These are phyloP conservation scores for Jimgerdemannia lactiflua DNA, from an alignment of 192 early-diverging fungal species.

Conservation along the genomic window DNA sequence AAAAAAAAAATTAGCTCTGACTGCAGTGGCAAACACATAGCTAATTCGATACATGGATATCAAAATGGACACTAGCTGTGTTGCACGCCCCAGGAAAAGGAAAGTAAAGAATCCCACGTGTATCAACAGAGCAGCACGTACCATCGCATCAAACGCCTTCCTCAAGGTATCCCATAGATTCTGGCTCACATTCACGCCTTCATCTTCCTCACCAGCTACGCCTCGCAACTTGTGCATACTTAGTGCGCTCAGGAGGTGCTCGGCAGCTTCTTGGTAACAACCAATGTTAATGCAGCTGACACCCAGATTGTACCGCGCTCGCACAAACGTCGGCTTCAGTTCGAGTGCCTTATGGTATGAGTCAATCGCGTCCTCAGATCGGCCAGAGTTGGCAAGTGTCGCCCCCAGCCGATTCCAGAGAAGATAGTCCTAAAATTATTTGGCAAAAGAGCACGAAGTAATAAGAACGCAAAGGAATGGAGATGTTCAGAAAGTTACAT, in stretches of 20 bases:
- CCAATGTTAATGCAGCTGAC: conserved; percentile 94
- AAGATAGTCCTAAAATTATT: conserved; percentile 68
- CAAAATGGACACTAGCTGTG: neutral
- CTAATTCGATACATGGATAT: neutral
- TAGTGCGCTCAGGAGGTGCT: conserved; percentile 88
- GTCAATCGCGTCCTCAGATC: conserved; percentile 79
- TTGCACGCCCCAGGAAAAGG: too few relatives aligned
- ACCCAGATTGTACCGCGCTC: conserved; percentile 97
- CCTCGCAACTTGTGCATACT: conserved; percentile 62
- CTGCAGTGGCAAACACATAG: too few relatives aligned
- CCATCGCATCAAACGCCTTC: conserved; percentile 59
- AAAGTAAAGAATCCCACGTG: too few relatives aligned
- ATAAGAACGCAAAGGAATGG: neutral
- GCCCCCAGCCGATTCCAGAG: conserved; percentile 98
- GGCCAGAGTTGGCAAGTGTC: conserved; percentile 86
- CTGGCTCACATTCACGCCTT: conserved; percentile 56
- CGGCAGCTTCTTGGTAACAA: conserved; percentile 87
- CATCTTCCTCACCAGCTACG: conserved; percentile 10
- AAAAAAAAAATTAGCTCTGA: too few relatives aligned
- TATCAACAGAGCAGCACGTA: conserved; percentile 7
- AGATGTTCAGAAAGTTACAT: too few relatives aligned
- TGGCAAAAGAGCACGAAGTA: neutral
- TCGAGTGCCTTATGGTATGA: conserved; percentile 94
- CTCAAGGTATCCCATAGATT: conserved; percentile 65
- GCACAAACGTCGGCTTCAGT: conserved; percentile 91